These are phyloP conservation scores for Colletotrichum australisinense DNA, from an alignment of 2,329 filamentous ascomycete genomes.

Conservation along the genomic window DNA sequence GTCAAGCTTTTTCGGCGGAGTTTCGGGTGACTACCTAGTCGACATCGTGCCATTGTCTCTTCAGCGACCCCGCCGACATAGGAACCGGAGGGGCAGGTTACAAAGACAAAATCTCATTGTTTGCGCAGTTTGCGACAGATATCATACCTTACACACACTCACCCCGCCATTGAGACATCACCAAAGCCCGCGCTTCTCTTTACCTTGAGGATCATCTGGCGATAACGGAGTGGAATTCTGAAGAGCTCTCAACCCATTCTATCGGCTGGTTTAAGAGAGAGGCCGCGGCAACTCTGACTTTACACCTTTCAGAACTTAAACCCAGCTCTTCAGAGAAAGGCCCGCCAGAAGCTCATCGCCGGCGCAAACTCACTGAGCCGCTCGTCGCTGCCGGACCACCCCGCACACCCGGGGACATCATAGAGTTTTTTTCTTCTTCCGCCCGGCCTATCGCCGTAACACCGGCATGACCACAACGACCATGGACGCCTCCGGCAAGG, in stretches of 20 bases:
- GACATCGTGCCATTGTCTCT: slow-evolving; percentile 24
- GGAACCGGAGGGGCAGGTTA: slow-evolving; percentile 2
- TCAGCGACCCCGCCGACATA: slow-evolving; percentile 20
- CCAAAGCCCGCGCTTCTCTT: not conserved
- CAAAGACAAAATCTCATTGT: not conserved
- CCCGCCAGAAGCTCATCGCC: not conserved
- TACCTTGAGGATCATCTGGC: not conserved
- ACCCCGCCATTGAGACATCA: not conserved
- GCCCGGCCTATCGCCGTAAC: not conserved
- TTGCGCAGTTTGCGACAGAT: not conserved
- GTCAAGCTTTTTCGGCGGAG: not conserved
- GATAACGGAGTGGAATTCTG: not conserved
- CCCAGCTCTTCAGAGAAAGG: not conserved
- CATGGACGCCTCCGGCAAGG: slow-evolving; percentile 18
- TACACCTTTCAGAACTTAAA: too few species aligned
- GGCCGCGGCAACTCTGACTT: too few species aligned
- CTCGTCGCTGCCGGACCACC: not conserved
- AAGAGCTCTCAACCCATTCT: not conserved
- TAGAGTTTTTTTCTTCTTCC: not conserved
- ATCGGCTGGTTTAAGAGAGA: not conserved
- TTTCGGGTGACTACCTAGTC: not conserved
- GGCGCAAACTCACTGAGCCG: not conserved
- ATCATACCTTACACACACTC: not conserved
- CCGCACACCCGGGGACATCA: not conserved
- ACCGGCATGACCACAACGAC: not conserved